Base-by-base conservation (phyloP, 2,329 filamentous ascomycete genomes). In the Paecilomyces sp. region DNA sequence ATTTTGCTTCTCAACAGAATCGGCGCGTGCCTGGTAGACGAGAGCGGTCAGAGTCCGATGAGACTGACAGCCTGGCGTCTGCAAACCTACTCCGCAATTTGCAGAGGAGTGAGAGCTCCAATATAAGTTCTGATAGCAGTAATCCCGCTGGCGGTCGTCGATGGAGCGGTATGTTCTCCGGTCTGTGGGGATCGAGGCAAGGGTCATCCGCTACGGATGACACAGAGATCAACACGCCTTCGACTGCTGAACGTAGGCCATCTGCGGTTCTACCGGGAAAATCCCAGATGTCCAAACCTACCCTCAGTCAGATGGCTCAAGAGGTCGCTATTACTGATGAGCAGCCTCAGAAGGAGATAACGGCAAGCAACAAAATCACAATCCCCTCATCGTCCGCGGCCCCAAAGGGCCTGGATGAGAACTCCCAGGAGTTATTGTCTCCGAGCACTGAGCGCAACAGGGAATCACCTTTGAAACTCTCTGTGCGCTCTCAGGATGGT, bases 141-240 rank as follows among this genome's bases (percentile, higher is more conserved):
- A 74, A 80, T 24, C 79, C 80, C 22, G 76, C 76, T 33, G 72
- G 76, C 3, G 67, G 69, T 56, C 82, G 80, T 59, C 79, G 79
- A 34, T 85, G 83, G 83, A 81, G 82, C 22, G 82, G 79, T 34
- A 72, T 85, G 54, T 79, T 84, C 64, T 84, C 81, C 60, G 78
- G 78, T 1, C 77, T 85, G 60, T 86, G 83, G 83, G 79, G 74
- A 63, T 73, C 76, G 36, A 79, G 76, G 15, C 77, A 80, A 55
- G 77, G 77, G 54, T 81, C 81, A 2, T 79, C 80, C 31, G 31
- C 31, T 7, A 76, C 75, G 9, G 77, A 77, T 57, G 72, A 76
- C 11, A 59, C 61, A 52, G 68, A 66, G 24, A 56, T 60, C 25
- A 64, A 64, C 18, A 60, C 61, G 9, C 57, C 66, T 30, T 54